These are phyloP conservation scores for Fomitopsis palustris DNA, from an alignment of 1,284 basidiomycete genomes.

Conservation along the genomic window DNA sequence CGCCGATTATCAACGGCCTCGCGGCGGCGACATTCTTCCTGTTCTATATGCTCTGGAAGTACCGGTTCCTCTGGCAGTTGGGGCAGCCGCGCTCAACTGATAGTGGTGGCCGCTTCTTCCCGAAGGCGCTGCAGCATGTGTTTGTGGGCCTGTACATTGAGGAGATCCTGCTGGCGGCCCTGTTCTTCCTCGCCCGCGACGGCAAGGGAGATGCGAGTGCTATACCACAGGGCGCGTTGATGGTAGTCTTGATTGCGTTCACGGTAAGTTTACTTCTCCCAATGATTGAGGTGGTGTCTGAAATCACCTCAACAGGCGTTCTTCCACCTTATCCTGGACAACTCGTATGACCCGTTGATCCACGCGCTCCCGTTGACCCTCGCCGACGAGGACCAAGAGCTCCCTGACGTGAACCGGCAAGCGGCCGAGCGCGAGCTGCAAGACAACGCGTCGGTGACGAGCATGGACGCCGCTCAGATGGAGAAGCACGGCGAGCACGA, in stretches of 20 bases:
- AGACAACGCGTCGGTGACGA: constrained; percentile 15
- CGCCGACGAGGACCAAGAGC: constrained; percentile 61
- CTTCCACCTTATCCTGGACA: constrained; percentile 65
- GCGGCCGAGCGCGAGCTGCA: constrained; percentile 17
- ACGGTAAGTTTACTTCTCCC: constrained; percentile 51
- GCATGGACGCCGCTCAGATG: background rate
- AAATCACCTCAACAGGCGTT: constrained; percentile 43
- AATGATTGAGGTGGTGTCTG: background rate
- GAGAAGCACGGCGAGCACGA: constrained; percentile 6
- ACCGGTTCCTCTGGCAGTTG: constrained; percentile 80
- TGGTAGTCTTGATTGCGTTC: constrained; percentile 78
- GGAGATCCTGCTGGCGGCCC: constrained; percentile 75
- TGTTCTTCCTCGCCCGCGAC: constrained; percentile 85
- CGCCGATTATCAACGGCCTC: constrained; percentile 93
- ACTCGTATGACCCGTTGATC: constrained; percentile 66
- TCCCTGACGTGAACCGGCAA: constrained; percentile 20
- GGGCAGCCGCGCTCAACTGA: constrained; percentile 75
- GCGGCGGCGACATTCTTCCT: constrained; percentile 80
- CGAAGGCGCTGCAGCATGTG: constrained; percentile 88
- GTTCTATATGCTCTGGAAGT: constrained; percentile 88
- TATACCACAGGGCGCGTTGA: constrained; percentile 73
- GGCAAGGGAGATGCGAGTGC: constrained; percentile 49
- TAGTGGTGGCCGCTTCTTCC: constrained; percentile 95
- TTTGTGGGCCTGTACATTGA: constrained; percentile 93
- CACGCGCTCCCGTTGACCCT: constrained; percentile 73